phyloP scores from a whole-genome alignment of 2,329 filamentous ascomycete species.

The Dactylellina parvicollis region DNA sequence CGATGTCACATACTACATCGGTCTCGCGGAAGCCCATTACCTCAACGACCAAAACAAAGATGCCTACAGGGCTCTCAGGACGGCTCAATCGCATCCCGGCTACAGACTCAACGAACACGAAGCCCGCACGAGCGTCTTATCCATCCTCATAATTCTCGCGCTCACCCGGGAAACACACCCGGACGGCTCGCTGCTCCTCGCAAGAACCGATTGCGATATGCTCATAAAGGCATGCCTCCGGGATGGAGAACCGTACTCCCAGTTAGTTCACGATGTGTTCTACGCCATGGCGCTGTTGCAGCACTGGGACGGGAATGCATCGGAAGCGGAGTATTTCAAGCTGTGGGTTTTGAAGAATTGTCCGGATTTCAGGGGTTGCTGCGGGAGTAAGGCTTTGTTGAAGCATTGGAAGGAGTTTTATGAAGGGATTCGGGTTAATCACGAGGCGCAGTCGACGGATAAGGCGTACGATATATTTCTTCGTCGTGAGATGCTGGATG shows the following conservation, averaged over 20 bases:
- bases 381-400: constrained; percentile 1
- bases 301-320: not conserved
- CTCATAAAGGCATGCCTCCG: not conserved
- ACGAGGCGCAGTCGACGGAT: not conserved
- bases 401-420: constrained; percentile 5
- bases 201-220: not conserved
- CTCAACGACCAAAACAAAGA: not conserved
- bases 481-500: no score
- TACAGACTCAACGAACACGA: not conserved
- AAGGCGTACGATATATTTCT: no score
- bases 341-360: not conserved
- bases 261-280: not conserved
- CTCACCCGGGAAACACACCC: not conserved
- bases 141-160: not conserved
- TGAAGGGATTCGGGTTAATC: not conserved
- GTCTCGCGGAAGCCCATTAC: not conserved
- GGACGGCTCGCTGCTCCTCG: not conserved
- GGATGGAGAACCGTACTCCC: not conserved
- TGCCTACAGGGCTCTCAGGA: not conserved
- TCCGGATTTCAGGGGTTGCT: not conserved
- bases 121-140: not conserved
- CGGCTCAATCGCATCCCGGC: not conserved
- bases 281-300: not conserved
- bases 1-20: not conserved
- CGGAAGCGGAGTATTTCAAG: not conserved